Evolutionary conservation across 306 rosid species (phyloP).

Genomic region (Senna siamea): DNA sequence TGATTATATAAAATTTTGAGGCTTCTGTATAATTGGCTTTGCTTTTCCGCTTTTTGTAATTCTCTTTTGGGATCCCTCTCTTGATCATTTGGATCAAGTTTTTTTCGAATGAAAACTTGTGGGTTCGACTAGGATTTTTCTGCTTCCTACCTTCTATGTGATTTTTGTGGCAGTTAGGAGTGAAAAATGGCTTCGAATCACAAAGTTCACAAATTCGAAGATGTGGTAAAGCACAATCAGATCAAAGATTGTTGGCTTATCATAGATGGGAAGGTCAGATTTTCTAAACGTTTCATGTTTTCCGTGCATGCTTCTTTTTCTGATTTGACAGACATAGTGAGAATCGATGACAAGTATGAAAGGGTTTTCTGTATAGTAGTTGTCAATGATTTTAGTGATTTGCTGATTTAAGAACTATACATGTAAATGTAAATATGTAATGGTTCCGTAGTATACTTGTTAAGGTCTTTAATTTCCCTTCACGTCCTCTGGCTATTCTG

Average conservation of each 20-base stretch:
- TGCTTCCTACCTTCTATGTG: background rate
- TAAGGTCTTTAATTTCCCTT: background rate
- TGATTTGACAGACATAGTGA: background rate
- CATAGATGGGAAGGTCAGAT: slow-evolving; percentile 4
- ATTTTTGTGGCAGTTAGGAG: slow-evolving; percentile 6
- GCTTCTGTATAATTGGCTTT: background rate
- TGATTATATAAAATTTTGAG: background rate
- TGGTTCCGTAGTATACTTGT: background rate
- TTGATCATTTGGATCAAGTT: background rate
- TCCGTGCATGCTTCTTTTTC: background rate
- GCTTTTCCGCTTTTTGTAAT: background rate
- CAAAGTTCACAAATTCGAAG: background rate
- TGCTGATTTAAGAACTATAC: background rate
- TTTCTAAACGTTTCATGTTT: background rate
- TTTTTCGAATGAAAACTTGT: background rate
- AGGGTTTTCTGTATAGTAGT: background rate
- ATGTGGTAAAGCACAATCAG: slow-evolving; percentile 10
- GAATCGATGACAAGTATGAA: background rate
- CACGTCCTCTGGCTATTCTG: background rate
- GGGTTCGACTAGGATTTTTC: background rate
- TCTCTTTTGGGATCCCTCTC: background rate
- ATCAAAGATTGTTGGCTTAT: slow-evolving; percentile 12
- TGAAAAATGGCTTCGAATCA: background rate
- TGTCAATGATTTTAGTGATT: background rate
- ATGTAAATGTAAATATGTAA: too few species aligned